Evolutionary conservation across 2,329 filamentous ascomycete genomes (phyloP), one percentile per base, ranked within the genome.

Genomic region (Nothophaeocryptopus gaeumannii): DNA sequence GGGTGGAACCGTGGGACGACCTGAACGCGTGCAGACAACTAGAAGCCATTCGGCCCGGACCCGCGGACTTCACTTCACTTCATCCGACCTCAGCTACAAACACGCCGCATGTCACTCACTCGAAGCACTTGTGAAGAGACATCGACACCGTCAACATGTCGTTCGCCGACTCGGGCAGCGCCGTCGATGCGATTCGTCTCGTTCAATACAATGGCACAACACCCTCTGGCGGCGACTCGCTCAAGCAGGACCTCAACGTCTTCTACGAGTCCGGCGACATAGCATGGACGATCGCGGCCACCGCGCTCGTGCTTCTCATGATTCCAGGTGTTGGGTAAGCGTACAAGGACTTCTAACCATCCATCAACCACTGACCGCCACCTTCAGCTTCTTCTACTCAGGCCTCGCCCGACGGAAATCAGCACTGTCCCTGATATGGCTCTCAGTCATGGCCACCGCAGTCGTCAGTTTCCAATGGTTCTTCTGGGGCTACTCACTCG

Each of bases 401-500:
- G 90, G 89, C 57, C 84, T 95, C 12, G 89, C 90, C 12, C 84
- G 89, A 49, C 83, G 90, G 69, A 96, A 95, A 75, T 95, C 89
- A 0, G 90, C 90, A 3, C 78, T 96, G 47, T 88, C 89, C 13
- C 78, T 96, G 54, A 86, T 95, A 69, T 91, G 88, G 79, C 79
- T 95, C 3, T 88, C 88, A 11, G 81, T 95, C 74, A 85, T 95
- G 74, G 85, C 88, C 12, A 81, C 86, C 3, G 87, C 82, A 9
- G 82, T 95, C 58, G 82, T 90, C 53, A 85, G 83, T 42, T 95
- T 95, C 72, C 89, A 95, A 67, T 96, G 90, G 89, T 95, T 95
- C 76, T 92, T 95, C 76, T 95, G 89, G 89, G 89, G 89, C 40
- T 95, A 89, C 68, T 90, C 86, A 4, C 73, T 93, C 9, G 82